Evolutionary conservation across 257 asterid genomes (phyloP), one percentile per base, ranked within the genome.

Genomic region (Cynanchum wilfordii): DNA sequence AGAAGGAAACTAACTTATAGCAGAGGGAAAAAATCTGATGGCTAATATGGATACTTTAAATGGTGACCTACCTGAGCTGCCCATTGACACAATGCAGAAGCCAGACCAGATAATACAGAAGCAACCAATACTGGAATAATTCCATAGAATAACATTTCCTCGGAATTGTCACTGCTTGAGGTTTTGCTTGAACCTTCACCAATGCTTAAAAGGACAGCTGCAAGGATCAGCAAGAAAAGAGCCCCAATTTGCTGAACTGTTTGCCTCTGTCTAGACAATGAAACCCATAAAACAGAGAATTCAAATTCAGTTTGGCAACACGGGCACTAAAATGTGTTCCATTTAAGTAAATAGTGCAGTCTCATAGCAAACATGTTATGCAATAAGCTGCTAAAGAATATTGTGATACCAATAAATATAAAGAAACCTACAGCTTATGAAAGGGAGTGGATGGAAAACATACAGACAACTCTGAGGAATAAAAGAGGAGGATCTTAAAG

Each of bases 21-120:
- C 22, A 57, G 69, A 57, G 69, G 38, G 40, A 38, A 16, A 17
- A 17, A 63, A 33, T 7, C 47, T 63, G 25, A 63, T 17, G 1
- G 15, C 30, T 47, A 44, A 45, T 45, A 57, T 27, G 10, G 7
- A 20, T 52, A 20, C 10, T 27, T 44, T 45, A 71, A 77, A 29
- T n/a, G 55, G 73, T 66, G 71, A 78, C 85, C 82, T 82, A 87
- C 99, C 84, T 95, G 99, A 78, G 96, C 83, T 62, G 99, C 97
- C 99, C 99, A 92, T 83, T 95, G 99, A 72, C 99, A 95, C 82
- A 95, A 84, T 51, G 99, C 87, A 77, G 98, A 95, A 78, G 98
- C 99, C 83, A 95, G 76, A 79, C 99, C 99, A 70, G 98, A 92
- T 69, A 95, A 96, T 45, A 92, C 90, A 62, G 99, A 95, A 73